Percentiles rank a stretch among this genome's conserved stretches.
These are phyloP conservation scores for Oidium heveae DNA, from an alignment of 2,329 filamentous ascomycete genomes.

Conservation along the genomic window DNA sequence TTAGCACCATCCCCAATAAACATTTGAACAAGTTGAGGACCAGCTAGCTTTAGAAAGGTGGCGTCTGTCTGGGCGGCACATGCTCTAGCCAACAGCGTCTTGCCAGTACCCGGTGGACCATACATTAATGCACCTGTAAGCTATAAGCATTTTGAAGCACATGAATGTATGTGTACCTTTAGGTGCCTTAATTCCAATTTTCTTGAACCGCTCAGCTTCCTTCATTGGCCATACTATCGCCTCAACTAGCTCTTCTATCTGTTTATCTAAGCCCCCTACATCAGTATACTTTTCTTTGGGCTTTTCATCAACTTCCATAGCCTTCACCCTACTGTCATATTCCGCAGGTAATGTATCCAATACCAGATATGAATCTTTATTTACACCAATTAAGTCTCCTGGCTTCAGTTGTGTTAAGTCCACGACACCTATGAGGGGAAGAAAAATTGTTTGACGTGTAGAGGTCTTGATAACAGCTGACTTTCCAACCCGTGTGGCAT, in stretches of 20 bases:
- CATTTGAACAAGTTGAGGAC: conserved; percentile 96
- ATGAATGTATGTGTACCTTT: conserved; percentile 42
- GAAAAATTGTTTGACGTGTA: conserved; percentile 92
- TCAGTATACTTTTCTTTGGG: conserved; percentile 97
- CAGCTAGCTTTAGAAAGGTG: conserved; percentile 94
- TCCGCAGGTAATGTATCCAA: conserved; percentile 91
- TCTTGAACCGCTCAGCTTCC: conserved; percentile 96
- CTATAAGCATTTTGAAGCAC: conserved; percentile 1
- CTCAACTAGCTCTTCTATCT: conserved; percentile 96
- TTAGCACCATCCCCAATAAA: conserved; percentile 98
- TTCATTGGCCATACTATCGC: conserved; percentile 99
- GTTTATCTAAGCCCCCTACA: conserved; percentile 91
- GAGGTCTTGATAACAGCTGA: conserved; percentile 99
- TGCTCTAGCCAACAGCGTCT: conserved; percentile 77
- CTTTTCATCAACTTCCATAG: conserved; percentile 99
- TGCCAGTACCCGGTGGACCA: conserved; percentile 71
- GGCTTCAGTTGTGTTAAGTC: conserved; percentile 90
- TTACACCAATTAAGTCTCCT: conserved; percentile 88
- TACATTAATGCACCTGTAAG: conserved; percentile 81
- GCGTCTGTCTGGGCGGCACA: conserved; percentile 96
- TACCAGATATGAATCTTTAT: conserved; percentile 96
- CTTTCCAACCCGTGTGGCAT: conserved; percentile 89
- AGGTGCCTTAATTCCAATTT: conserved; percentile 97
- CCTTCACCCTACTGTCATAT: conserved; percentile 96
- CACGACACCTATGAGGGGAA: conserved; percentile 87